Evolutionary conservation across 768 basidiomycete genomes (phyloP).

Genomic region (Leccinum longicurvipes): DNA sequence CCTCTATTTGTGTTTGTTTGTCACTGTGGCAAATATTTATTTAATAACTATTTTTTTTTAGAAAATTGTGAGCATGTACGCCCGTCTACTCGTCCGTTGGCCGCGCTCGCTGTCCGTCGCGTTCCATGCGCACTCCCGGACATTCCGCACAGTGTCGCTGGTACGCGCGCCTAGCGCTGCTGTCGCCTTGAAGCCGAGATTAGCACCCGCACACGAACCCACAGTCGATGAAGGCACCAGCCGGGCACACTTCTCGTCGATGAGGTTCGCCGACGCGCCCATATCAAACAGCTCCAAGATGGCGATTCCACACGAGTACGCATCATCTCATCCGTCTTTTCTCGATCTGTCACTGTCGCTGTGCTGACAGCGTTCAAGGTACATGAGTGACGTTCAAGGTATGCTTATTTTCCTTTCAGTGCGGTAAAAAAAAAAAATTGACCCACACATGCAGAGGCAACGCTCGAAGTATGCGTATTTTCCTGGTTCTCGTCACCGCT

Average conservation of each 20-base stretch:
- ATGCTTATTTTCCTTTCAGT: conserved; percentile 4
- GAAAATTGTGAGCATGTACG: conserved; percentile 10
- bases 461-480: conserved; percentile 33
- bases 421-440: background rate
- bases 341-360: conserved; percentile 7
- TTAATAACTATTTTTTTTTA: background rate
- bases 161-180: conserved; percentile 9
- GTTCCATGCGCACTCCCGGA: conserved; percentile 11
- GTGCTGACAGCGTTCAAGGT: conserved; percentile 30
- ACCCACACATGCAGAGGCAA: conserved; percentile 32
- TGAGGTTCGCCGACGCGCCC: conserved; percentile 27
- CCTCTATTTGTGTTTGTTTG: conserved; percentile 24
- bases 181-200: conserved; percentile 8
- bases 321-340: conserved; percentile 1
- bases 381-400: conserved; percentile 49
- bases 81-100: conserved; percentile 26
- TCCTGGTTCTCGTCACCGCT: background rate
- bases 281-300: conserved; percentile 41
- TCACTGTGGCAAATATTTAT: conserved; percentile 7
- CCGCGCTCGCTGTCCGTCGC: conserved; percentile 14
- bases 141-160: conserved; percentile 13
- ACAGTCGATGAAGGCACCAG: conserved; percentile 16
- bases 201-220: conserved; percentile 6
- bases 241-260: conserved; percentile 27
- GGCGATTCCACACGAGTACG: conserved; percentile 44